Base-by-base conservation (phyloP, 345 rosid species). In the Eucalyptus curtisii region DNA sequence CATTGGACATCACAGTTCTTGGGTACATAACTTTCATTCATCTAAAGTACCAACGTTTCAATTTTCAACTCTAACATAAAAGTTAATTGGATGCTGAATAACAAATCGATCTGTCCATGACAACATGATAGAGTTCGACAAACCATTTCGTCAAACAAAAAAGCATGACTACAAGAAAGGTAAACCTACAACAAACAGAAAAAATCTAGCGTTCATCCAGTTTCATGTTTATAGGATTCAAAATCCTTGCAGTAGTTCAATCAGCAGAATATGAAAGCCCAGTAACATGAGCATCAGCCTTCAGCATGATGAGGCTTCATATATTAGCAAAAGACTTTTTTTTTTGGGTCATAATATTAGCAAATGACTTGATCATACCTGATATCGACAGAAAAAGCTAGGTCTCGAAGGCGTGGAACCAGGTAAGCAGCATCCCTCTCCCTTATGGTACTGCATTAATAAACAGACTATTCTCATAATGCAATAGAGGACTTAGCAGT, bases 331-430 rank as follows among this genome's bases (percentile, higher is more conserved):
- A 24, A 19, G 81, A 76, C 82, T 76, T 37, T 52, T 52, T 50
- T 49, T 15, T 49, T 16, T 16, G 3, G 55, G 4, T 50, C 53
- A 50, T 50, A 17, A 71, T 71, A 71, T 22, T 37, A 37, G 82
- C 47, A 76, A 71, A 44, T 37, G 82, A 76, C 82, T 76, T 20
- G 30, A 76, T 40, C 84, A 76, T 92, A 96, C 99, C 97, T 94
- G 66, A 76, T 20, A 22, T 76, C 84, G 3, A 76, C 84, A 76
- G 84, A 97, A 93, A 96, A 97, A 86, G 99, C 96, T 85, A 97
- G 94, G 93, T 97, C 99, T 64, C 98, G 95, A 90, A 97, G 97
- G 88, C 95, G 93, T 84, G 99, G 98, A 91, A 95, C 91, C 91
- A 97, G 89, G 91, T 95, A 96, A 42, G 88, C 91, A 88, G 96